These are phyloP conservation scores for Medicago truncatula DNA, from an alignment of 306 rosid genomes.

Conservation along the genomic window DNA sequence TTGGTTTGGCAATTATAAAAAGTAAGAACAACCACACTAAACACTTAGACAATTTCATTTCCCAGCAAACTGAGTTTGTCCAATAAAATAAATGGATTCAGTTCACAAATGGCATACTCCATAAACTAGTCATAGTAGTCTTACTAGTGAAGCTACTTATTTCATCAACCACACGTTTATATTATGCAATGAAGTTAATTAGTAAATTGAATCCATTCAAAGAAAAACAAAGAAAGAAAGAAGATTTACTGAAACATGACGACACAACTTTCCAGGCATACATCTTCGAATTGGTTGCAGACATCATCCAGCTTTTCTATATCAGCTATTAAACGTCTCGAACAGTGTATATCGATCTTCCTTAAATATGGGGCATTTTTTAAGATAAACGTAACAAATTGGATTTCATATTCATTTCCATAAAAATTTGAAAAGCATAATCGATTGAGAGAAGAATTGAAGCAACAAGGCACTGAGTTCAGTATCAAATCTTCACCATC, in stretches of 20 bases:
- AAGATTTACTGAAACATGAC: conserved; percentile 12
- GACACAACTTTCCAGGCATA: conserved; percentile 14
- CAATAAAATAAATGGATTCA: background rate
- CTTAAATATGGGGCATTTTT: background rate
- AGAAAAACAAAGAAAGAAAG: background rate
- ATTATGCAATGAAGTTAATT: background rate
- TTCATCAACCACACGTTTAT: background rate
- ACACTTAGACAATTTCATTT: no score
- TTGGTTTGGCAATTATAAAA: no score
- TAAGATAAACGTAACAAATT: background rate
- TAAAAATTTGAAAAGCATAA: background rate
- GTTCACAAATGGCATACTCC: background rate
- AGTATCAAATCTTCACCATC: background rate
- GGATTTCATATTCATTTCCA: background rate
- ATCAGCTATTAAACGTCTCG: background rate
- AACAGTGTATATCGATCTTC: no score
- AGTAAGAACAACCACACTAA: no score
- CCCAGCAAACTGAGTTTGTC: background rate
- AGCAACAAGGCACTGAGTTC: background rate
- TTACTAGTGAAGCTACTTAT: background rate
- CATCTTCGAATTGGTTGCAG: background rate
- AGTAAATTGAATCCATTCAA: background rate
- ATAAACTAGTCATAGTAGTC: background rate
- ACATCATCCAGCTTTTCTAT: conserved; percentile 16
- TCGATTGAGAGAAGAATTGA: background rate